phyloP scores from a whole-genome alignment of 2,329 filamentous ascomycete genomes.

The Fusarium goolgardi region DNA sequence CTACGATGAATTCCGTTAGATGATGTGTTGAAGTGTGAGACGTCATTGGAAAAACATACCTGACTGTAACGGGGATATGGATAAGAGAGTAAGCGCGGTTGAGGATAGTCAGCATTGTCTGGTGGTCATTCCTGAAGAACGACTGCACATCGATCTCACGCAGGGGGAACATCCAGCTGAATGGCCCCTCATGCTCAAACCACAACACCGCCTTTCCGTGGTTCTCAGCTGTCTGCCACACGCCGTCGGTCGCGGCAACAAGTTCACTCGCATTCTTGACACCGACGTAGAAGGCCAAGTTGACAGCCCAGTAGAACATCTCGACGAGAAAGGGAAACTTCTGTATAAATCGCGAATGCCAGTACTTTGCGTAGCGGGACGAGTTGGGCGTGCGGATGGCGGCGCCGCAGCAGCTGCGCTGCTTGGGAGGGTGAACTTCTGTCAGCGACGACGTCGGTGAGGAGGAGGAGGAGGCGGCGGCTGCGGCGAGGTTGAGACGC shows the following conservation, averaged over 20 bases:
- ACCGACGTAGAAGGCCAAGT: constrained; percentile 68
- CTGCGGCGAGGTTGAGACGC: constrained; percentile 17
- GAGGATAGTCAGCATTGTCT: constrained; percentile 63
- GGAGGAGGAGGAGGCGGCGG: constrained; percentile 8
- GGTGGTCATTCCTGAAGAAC: constrained; percentile 67
- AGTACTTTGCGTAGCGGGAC: constrained; percentile 68
- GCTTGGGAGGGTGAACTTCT: constrained; percentile 58
- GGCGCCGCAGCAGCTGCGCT: constrained; percentile 62
- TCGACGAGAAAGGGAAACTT: constrained; percentile 76
- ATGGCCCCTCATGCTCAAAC: constrained; percentile 62
- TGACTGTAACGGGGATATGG: constrained; percentile 70
- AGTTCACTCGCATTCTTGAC: constrained; percentile 46
- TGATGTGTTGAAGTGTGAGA: background rate
- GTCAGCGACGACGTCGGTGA: constrained; percentile 20
- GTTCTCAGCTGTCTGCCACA: constrained; percentile 67
- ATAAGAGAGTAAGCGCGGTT: constrained; percentile 70
- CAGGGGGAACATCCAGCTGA: constrained; percentile 65
- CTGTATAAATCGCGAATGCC: constrained; percentile 72
- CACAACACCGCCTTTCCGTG: constrained; percentile 67
- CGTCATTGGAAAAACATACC: constrained; percentile 51
- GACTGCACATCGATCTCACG: constrained; percentile 64
- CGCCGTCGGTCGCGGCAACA: constrained; percentile 55
- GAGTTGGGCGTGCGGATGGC: constrained; percentile 67
- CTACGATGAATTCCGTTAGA: constrained; percentile 49
- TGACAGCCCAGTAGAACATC: constrained; percentile 80